Base-by-base conservation (phyloP, 2,329 filamentous ascomycete genomes). In the Fusarium sp. region DNA sequence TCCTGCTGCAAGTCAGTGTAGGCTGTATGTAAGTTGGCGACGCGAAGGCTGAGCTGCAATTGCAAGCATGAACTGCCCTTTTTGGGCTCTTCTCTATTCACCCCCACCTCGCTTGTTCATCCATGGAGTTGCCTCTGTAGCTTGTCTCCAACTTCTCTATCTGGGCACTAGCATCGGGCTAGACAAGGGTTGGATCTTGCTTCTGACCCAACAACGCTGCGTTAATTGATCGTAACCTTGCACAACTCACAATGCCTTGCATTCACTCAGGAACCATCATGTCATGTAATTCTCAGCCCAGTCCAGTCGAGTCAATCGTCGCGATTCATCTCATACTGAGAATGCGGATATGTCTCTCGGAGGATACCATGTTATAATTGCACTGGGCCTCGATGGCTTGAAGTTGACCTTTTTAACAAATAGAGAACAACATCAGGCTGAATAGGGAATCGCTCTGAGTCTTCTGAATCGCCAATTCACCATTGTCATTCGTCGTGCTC, bases 131-230 rank as follows among this genome's bases (percentile, higher is more conserved):
- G 28, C 69, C 45, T 65, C 56, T 56, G 50, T 55, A 59, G 58
- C 68, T 58, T 75, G 63, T 69, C 72, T 61, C 57, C 64, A 74
- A 60, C 71, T 74, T 55, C 72, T 72, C 68, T 60, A 60, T 75
- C 38, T 73, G 64, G 64, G 70, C 68, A 75, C 72, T 74, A 74
- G 72, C 68, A 74, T 74, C 72, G 68, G 58, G 57, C 72, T 74
- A 74, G 61, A 69, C 68, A 75, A 59, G 72, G 72, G 63, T 73
- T 69, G 56, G 72, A 74, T 74, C 72, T 74, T 73, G 68, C 72
- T 74, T 61, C 68, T 74, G 73, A 66, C 72, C 72, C 72, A 74
- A 68, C 59, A 69, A 70, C 67, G 60, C 63, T 66, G 48, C 59
- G 61, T 66, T 61, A 54, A 69, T 65, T 68, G 59, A 74, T 68